These are phyloP conservation scores for Amanita pallidorosea DNA, from an alignment of 768 basidiomycete species.

Conservation along the genomic window DNA sequence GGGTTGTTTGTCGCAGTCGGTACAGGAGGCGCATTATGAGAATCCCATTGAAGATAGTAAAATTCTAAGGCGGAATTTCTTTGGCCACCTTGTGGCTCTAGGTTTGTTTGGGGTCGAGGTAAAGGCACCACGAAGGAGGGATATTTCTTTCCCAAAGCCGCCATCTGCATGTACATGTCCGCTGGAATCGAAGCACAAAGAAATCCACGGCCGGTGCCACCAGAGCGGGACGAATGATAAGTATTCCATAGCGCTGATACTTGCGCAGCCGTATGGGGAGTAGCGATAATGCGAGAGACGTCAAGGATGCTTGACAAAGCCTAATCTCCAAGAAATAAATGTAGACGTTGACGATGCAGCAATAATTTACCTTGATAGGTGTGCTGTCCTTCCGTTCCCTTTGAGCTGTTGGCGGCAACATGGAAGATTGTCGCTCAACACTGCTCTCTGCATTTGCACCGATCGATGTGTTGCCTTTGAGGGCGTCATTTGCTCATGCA, in stretches of 20 bases:
- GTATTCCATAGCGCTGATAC: slow-evolving; percentile 81
- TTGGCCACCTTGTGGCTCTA: slow-evolving; percentile 17
- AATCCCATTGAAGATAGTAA: slow-evolving; percentile 84
- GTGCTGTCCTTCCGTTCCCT: slow-evolving; percentile 48
- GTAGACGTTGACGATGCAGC: slow-evolving; percentile 1
- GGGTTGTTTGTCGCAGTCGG: slow-evolving; percentile 39
- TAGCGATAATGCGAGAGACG: slow-evolving; percentile 51
- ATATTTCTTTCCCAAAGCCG: slow-evolving; percentile 48
- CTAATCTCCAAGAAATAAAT: slow-evolving; percentile 26
- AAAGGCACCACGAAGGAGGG: slow-evolving; percentile 79
- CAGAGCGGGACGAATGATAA: slow-evolving; percentile 76
- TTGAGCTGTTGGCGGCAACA: slow-evolving; percentile 6
- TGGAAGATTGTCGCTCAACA: slow-evolving; percentile 1
- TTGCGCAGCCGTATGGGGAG: slow-evolving; percentile 61
- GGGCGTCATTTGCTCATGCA: slow-evolving; percentile 9
- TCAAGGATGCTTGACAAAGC: slow-evolving; percentile 78
- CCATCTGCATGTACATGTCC: slow-evolving; percentile 64
- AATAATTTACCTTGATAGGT: slow-evolving; percentile 46
- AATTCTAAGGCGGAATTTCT: slow-evolving; percentile 55
- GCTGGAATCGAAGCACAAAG: slow-evolving; percentile 77
- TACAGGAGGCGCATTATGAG: slow-evolving; percentile 60
- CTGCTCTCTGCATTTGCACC: slow-evolving; percentile 6
- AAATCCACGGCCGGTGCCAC: slow-evolving; percentile 73
- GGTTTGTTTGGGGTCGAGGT: slow-evolving; percentile 30
- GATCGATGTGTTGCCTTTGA: slow-evolving; percentile 3